Evolutionary conservation across 495 filamentous ascomycete genomes (phyloP).

Genomic region (Neurospora africana): DNA sequence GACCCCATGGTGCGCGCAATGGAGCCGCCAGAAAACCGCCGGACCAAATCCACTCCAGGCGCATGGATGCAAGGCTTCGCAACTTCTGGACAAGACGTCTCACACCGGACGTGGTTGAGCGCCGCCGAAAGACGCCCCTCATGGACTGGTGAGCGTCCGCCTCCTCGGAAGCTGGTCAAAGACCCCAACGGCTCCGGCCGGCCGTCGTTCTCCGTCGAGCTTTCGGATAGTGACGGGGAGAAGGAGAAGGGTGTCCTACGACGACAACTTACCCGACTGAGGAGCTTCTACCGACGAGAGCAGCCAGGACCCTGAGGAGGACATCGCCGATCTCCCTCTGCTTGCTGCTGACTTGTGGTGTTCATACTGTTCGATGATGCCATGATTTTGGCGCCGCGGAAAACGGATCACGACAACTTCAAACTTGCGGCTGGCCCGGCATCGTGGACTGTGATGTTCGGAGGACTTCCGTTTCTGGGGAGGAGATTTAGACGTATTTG

Average conservation of each 20-base stretch:
- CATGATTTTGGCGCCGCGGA: not conserved
- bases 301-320: not conserved
- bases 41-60: slow-evolving; percentile 1
- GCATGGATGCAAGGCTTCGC: not conserved
- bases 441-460: not conserved
- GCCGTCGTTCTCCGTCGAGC: slow-evolving; percentile 16
- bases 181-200: slow-evolving; percentile 17
- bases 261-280: slow-evolving; percentile 16
- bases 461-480: not conserved
- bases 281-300: slow-evolving; percentile 15
- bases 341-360: not conserved
- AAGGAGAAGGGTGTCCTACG: slow-evolving; percentile 17
- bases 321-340: not conserved
- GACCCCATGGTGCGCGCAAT: slow-evolving; percentile 3
- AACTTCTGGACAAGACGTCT: not conserved
- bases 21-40: not conserved
- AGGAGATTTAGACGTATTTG: not conserved
- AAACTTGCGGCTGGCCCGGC: not conserved
- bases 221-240: slow-evolving; percentile 17
- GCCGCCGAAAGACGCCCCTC: slow-evolving; percentile 11
- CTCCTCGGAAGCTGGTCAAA: slow-evolving; percentile 21
- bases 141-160: slow-evolving; percentile 14
- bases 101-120: slow-evolving; percentile 12
- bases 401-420: not conserved
- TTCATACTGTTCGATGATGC: not conserved